phyloP scores from a whole-genome alignment of 495 filamentous ascomycete species.

The Friedmanniomyces endolithicus region DNA sequence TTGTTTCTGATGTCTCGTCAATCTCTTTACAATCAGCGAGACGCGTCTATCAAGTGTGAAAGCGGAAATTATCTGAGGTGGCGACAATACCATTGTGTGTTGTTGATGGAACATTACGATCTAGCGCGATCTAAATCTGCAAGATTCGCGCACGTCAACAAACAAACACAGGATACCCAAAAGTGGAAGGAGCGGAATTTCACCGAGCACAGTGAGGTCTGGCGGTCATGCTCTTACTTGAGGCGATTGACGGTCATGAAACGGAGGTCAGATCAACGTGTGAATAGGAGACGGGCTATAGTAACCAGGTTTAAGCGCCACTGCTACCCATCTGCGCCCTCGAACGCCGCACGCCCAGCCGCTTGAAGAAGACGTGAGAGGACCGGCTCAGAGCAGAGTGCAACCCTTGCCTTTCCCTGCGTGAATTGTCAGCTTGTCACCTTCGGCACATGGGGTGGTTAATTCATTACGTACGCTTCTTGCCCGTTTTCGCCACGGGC shows the following conservation, averaged over 20 bases:
- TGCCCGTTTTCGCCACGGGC: slow-evolving; percentile 21
- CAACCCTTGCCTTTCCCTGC: slow-evolving; percentile 20
- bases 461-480: slow-evolving; percentile 11
- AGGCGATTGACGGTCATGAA: neutral
- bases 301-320: neutral
- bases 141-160: slow-evolving; percentile 7
- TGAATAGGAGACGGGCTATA: neutral
- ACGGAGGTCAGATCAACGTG: neutral
- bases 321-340: neutral
- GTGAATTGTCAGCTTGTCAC: neutral
- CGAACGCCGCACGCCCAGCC: slow-evolving; percentile 1
- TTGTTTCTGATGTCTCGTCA: neutral
- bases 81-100: neutral
- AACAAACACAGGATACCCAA: slow-evolving; percentile 2
- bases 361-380: neutral
- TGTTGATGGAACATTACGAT: neutral
- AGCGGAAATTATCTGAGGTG: neutral
- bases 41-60: neutral
- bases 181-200: slow-evolving; percentile 6
- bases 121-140: neutral
- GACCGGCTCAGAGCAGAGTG: slow-evolving; percentile 14
- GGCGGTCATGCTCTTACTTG: neutral
- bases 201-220: neutral
- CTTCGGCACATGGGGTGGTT: neutral
- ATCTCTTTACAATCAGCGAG: neutral